These are phyloP conservation scores for Triangularia setosa DNA, from an alignment of 2,329 filamentous ascomycete species.

Conservation along the genomic window DNA sequence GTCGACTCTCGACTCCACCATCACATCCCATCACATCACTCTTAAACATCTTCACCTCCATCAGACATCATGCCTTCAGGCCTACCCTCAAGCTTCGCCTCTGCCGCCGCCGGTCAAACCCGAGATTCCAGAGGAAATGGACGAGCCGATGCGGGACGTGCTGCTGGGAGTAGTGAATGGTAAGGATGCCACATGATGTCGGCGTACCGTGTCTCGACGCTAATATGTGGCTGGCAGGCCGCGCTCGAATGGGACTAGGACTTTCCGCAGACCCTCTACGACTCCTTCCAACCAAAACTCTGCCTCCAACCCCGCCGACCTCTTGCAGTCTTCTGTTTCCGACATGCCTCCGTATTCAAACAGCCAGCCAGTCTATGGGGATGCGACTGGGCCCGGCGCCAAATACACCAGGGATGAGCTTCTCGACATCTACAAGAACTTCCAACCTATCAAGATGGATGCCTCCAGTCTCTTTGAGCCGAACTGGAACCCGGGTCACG, in stretches of 20 bases:
- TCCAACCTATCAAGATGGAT: slow-evolving; percentile 45
- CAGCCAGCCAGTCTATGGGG: slow-evolving; percentile 21
- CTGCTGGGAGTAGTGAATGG: slow-evolving; percentile 65
- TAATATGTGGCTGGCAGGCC: slow-evolving; percentile 40
- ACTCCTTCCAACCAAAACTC: slow-evolving; percentile 43
- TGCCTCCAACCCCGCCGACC: slow-evolving; percentile 20
- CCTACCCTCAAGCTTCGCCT: slow-evolving; percentile 79
- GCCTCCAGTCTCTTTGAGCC: slow-evolving; percentile 66
- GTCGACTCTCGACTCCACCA: background rate
- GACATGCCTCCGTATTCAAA: slow-evolving; percentile 22
- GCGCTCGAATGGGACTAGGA: slow-evolving; percentile 60
- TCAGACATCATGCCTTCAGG: slow-evolving; percentile 58
- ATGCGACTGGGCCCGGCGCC: slow-evolving; percentile 45
- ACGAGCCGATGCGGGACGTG: slow-evolving; percentile 52
- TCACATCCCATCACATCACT: slow-evolving; percentile 2
- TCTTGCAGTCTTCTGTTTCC: slow-evolving; percentile 16
- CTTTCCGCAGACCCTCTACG: slow-evolving; percentile 61
- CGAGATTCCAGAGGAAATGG: slow-evolving; percentile 55
- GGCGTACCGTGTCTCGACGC: background rate
- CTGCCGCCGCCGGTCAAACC: slow-evolving; percentile 73
- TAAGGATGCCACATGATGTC: slow-evolving; percentile 42
- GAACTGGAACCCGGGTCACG: slow-evolving; percentile 73
- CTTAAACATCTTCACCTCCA: background rate
- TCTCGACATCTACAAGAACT: slow-evolving; percentile 63
- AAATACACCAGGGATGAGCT: slow-evolving; percentile 79